Base-by-base conservation (phyloP, 129 eudicot species). In the Arctium lappa region DNA sequence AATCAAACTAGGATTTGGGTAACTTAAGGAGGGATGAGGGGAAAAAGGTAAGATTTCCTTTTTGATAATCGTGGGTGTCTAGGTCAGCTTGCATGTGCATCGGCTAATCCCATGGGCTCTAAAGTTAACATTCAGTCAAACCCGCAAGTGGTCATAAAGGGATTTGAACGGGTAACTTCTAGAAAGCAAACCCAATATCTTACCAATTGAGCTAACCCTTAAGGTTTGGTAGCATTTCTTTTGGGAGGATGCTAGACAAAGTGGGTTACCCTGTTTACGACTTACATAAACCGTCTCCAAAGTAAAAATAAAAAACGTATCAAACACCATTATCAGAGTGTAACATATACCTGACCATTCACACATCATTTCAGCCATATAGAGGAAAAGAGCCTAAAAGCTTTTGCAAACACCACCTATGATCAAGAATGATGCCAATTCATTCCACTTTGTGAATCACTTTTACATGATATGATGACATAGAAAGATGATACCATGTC, bases 371-470 rank as follows among this genome's bases (percentile, higher is more conserved):
- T 48, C 27, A 48, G 71, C 69, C 75, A 40, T 16, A 18, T 13
- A 46, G 33, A 73, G 30, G 29, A 7, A 79, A 34, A 77, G 38
- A 48, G 38, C 39, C 27, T 63, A 37, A 12, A 36, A 36, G 36
- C 50, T 27, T 77, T 60, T 36, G 73, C 72, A 46, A 69, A 69
- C 11, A 22, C 32, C 10, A 18, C 8, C 68, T 60, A 38, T 34
- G 33, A 40, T 69, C 31, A 79, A 79, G 76, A 79, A 48, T 66
- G 48, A 71, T 80, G 69, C 34, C 66, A 66, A 66, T 15, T 40
- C 30, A 72, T 72, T 56, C 29, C 70, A 63, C 70, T 69, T 79
- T 46, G 68, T 79, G 83, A 73, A 66, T 46, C 76, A 42, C 27
- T n/a, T 69, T 34, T 70, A 31, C 75, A 69, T 31, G 65, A 30